phyloP scores from a whole-genome alignment of 345 rosid species.

The Schrenkiella parvula region DNA sequence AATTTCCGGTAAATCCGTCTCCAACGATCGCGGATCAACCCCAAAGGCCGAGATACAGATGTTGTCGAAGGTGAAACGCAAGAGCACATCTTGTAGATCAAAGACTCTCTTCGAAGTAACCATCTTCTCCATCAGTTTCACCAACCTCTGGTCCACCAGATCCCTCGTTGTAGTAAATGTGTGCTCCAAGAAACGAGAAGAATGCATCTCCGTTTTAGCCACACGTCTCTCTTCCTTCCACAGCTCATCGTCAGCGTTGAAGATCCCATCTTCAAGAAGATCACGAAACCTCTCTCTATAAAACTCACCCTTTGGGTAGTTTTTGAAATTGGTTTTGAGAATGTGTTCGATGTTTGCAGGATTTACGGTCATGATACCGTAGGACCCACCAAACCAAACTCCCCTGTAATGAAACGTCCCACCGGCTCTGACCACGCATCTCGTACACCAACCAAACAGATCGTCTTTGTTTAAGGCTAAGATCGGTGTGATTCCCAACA shows the following conservation, averaged over 20 bases:
- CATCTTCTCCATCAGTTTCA: constrained; percentile 44
- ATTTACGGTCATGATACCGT: constrained; percentile 50
- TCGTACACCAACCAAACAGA: constrained; percentile 41
- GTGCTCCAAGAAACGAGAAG: constrained; percentile 46
- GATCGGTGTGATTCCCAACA: constrained; percentile 50
- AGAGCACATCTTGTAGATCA: constrained; percentile 72
- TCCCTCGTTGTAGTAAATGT: constrained; percentile 46
- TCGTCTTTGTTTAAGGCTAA: constrained; percentile 30
- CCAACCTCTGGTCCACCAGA: constrained; percentile 49
- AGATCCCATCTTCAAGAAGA: constrained; percentile 75
- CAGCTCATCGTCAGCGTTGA: constrained; percentile 51
- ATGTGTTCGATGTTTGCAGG: constrained; percentile 61
- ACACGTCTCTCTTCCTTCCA: constrained; percentile 65
- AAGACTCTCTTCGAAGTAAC: constrained; percentile 36
- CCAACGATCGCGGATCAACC: constrained; percentile 65
- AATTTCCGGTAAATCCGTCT: constrained; percentile 47
- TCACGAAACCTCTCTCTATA: constrained; percentile 59
- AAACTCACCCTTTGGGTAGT: constrained; percentile 65
- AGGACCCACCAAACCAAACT: constrained; percentile 51
- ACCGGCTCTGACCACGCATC: constrained; percentile 42
- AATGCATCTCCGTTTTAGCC: constrained; percentile 57
- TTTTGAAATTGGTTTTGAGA: constrained; percentile 59
- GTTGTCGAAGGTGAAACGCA: constrained; percentile 74
- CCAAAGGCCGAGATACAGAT: constrained; percentile 69
- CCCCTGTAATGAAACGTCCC: constrained; percentile 62